phyloP scores from a whole-genome alignment of 139 green algal species.

The Gonium pectorale region DNA sequence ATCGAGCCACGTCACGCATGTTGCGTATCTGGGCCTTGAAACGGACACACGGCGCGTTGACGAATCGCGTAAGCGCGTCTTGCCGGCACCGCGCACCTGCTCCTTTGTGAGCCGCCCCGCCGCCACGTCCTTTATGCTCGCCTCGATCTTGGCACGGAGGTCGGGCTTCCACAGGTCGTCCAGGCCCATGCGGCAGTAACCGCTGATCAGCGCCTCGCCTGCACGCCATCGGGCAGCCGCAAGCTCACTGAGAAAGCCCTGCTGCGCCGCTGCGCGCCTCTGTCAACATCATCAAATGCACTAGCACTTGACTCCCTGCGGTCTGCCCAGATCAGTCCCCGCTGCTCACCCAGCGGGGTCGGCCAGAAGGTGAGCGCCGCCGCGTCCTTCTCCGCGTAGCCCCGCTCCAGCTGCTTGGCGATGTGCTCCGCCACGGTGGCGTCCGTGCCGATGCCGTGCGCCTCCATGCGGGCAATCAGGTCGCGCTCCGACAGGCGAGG shows the following conservation, averaged over 20 bases:
- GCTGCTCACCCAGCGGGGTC: conserved; percentile 88
- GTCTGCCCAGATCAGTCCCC: too few relatives aligned
- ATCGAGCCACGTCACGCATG: too few relatives aligned
- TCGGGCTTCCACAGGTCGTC: conserved; percentile 85
- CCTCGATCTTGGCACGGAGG: conserved; percentile 88
- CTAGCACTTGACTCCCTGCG: too few relatives aligned
- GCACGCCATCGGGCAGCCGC: too few relatives aligned
- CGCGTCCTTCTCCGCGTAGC: conserved; percentile 89
- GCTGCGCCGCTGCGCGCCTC: too few relatives aligned
- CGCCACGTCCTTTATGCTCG: conserved; percentile 84
- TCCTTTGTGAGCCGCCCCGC: conserved; percentile 71
- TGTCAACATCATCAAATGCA: too few relatives aligned
- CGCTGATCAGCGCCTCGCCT: conserved; percentile 86
- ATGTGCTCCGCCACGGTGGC: conserved; percentile 94
- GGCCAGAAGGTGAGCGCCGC: conserved; percentile 78
- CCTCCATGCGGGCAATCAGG: conserved; percentile 94
- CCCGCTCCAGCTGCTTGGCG: conserved; percentile 72
- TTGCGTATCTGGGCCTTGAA: too few relatives aligned
- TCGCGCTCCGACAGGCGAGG: conserved; percentile 89
- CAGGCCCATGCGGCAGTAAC: conserved; percentile 87
- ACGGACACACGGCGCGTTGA: too few relatives aligned
- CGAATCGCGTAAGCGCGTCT: too few relatives aligned
- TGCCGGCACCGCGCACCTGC: too few relatives aligned
- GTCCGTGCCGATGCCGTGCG: conserved; percentile 96
- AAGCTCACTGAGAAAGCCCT: too few relatives aligned